These are phyloP conservation scores for Eucalyptus marginata DNA, from an alignment of 345 rosid species.

Conservation along the genomic window DNA sequence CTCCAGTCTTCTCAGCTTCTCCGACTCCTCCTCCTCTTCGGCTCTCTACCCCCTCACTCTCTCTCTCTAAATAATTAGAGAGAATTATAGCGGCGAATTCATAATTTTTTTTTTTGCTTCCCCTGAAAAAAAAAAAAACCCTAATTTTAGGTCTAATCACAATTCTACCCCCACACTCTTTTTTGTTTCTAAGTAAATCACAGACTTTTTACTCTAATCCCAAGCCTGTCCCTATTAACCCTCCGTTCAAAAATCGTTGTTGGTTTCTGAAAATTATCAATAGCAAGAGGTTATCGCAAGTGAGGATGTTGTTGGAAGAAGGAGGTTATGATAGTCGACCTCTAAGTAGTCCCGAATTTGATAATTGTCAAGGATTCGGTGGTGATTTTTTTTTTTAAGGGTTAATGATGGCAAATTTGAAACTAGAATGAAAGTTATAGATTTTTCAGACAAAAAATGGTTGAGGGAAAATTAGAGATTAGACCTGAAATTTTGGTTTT, in stretches of 20 bases:
- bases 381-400: not conserved
- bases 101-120: not conserved
- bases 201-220: not conserved
- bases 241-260: not conserved
- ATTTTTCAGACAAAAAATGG: not conserved
- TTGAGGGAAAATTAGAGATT: not conserved
- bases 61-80: not conserved
- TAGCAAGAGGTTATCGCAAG: too few relatives aligned
- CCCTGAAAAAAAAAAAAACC: not conserved
- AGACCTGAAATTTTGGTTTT: accelerated
- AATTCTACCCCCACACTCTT: not conserved
- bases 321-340: not conserved
- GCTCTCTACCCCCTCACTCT: not conserved
- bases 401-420: not conserved
- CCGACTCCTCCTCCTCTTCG: not conserved
- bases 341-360: accelerated
- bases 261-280: not conserved
- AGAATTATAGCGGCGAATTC: not conserved
- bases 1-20: not conserved
- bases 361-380: not conserved
- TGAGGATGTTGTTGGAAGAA: not conserved
- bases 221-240: not conserved
- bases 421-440: not conserved
- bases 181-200: not conserved
- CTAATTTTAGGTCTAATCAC: not conserved